Evolutionary conservation across 805 yeast species (phyloP), one percentile per base, ranked within the genome.

Genomic region (Saccharomycopsis sp.): DNA sequence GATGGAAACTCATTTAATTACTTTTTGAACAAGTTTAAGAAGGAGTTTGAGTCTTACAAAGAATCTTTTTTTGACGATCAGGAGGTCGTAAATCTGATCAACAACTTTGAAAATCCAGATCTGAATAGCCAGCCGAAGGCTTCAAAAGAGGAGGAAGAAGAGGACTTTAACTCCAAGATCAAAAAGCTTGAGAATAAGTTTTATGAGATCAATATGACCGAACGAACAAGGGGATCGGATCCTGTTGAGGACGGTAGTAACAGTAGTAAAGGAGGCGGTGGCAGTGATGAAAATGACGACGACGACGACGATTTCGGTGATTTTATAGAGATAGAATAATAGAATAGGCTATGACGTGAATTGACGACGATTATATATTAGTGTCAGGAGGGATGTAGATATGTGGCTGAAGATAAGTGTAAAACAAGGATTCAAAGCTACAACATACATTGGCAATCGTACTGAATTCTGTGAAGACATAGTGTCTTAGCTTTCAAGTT

Each of bases 401-500:
- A n/a, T n/a, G n/a, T n/a, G n/a, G n/a, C n/a, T n/a, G n/a, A n/a
- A n/a, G n/a, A n/a, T n/a, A n/a, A n/a, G n/a, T n/a, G n/a, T n/a
- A n/a, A n/a, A n/a, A n/a, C n/a, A n/a, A n/a, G n/a, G n/a, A n/a
- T n/a, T n/a, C n/a, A n/a, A n/a, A n/a, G n/a, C n/a, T n/a, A n/a
- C n/a, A n/a, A n/a, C n/a, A n/a, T n/a, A n/a, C n/a, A n/a, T n/a
- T n/a, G n/a, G n/a, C n/a, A n/a, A n/a, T n/a, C n/a, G n/a, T n/a
- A n/a, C n/a, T n/a, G n/a, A n/a, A n/a, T n/a, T n/a, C n/a, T n/a
- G n/a, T n/a, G n/a, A n/a, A n/a, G n/a, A n/a, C n/a, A n/a, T n/a
- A n/a, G n/a, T n/a, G 37, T 29, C 5, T 29, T 29, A 29, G 5
- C 9, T 12, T 12, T 84, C 91, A 1, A 83, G 82, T 1, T 82